phyloP scores from a whole-genome alignment of 176 grass and related monocot genomes.

The Alloteropsis semialata region DNA sequence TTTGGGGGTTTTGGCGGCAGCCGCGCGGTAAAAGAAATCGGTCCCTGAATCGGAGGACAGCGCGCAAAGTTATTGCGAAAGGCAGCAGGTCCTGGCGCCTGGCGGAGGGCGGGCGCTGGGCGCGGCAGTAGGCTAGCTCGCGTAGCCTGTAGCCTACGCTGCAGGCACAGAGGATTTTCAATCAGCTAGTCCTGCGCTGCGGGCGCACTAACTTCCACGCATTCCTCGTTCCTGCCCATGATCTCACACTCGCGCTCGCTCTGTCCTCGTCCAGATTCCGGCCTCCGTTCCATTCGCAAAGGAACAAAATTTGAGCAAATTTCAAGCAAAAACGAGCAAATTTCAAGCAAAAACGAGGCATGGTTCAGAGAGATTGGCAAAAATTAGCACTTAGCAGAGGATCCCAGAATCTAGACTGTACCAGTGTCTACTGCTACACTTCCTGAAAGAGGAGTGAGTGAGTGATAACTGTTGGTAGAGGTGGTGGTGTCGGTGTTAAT shows the following conservation, averaged over 20 bases:
- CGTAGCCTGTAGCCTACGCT: background rate
- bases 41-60: slow-evolving; percentile 15
- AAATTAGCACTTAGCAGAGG: no score
- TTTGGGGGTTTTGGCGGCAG: slow-evolving; percentile 32
- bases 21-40: slow-evolving; percentile 1
- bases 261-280: background rate
- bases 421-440: background rate
- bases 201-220: slow-evolving; percentile 24
- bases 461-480: background rate
- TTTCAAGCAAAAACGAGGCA: background rate
- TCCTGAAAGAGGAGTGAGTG: no score
- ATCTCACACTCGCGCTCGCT: background rate
- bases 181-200: slow-evolving; percentile 5
- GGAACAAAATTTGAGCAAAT: background rate
- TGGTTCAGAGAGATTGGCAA: background rate
- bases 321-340: background rate
- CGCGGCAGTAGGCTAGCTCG: background rate
- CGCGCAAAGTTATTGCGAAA: slow-evolving; percentile 33
- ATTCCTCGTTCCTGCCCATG: background rate
- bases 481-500: background rate
- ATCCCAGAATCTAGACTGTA: background rate
- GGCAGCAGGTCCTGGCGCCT: no score
- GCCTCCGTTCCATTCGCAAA: no score
- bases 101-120: background rate
- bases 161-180: slow-evolving; percentile 30